Evolutionary conservation across 257 asterid species (phyloP), one percentile per base, ranked within the genome.

Genomic region (Ballota nigra): DNA sequence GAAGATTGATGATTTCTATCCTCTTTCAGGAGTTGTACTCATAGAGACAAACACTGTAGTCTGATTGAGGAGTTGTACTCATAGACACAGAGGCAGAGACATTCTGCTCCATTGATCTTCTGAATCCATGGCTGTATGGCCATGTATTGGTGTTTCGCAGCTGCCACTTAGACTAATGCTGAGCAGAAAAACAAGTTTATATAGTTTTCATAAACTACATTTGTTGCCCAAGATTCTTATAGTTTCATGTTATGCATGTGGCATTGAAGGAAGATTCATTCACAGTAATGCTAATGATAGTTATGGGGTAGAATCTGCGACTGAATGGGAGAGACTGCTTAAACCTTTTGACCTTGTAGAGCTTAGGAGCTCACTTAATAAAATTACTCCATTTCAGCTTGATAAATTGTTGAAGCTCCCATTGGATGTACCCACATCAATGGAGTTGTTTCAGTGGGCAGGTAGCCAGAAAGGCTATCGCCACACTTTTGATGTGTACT

Each of bases 271-370:
- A 55, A 81, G 53, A 53, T 69, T 52, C 43, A 53, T 65, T 33
- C 86, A 53, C 52, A 58, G 63, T 77, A 61, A 16, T 74, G 60
- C 76, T 60, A 76, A 63, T 76, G 52, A 15, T 62, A 45, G 76
- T 16, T 28, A 66, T 70, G 85, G 70, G 77, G 68, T 79, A 15
- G 91, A 83, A 60, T 82, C 81, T 64, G 96, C 86, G 72, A 87
- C 77, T 61, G 98, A 89, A 62, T 93, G 98, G 97, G 99, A 89
- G 79, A 88, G 66, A 73, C 84, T 94, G 79, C 92, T 94, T 41
- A 86, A 88, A 77, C 97, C 99, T 56, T 94, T 85, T 77, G 96
- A 91, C 84, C 81, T 94, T 52, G 84, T 83, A 77, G 89, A 91
- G 83, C 97, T 94, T 29, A 82, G 78, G 26, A 86, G 83, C 73